Conservation (phyloP, 139 green algal genomes). For the Gonium pectorale region DNA sequence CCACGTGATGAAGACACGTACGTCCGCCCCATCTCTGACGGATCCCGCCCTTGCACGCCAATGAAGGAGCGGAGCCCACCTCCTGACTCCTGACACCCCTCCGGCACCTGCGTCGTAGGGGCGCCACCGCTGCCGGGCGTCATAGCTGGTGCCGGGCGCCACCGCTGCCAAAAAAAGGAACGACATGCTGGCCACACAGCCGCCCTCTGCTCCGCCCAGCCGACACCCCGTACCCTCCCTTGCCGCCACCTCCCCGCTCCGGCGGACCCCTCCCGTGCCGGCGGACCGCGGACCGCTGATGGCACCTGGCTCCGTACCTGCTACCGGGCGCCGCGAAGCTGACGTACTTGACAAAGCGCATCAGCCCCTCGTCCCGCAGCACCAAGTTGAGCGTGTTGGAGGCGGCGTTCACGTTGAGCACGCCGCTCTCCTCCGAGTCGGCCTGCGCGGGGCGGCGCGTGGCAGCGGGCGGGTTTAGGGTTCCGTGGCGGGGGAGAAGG, state of each 20-base stretch:
- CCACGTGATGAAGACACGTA: no score
- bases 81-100: no score
- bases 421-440: constrained; percentile 74
- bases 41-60: no score
- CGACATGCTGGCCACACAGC: no score
- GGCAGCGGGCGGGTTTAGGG: background rate
- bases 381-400: constrained; percentile 89
- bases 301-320: background rate
- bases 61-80: constrained; percentile 35
- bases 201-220: background rate
- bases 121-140: no score
- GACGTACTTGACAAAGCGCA: constrained; percentile 89
- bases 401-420: constrained; percentile 84
- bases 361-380: constrained; percentile 82
- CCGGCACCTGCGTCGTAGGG: no score
- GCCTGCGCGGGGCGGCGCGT: constrained; percentile 19
- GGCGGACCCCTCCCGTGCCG: background rate
- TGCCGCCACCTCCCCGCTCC: background rate
- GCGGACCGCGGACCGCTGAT: background rate
- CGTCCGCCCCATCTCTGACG: no score
- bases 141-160: no score
- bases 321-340: constrained; percentile 55
- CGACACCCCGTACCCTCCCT: background rate
- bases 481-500: background rate
- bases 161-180: no score